phyloP scores from a whole-genome alignment of 208 protist species.

The Tritrichomonas musculus region DNA sequence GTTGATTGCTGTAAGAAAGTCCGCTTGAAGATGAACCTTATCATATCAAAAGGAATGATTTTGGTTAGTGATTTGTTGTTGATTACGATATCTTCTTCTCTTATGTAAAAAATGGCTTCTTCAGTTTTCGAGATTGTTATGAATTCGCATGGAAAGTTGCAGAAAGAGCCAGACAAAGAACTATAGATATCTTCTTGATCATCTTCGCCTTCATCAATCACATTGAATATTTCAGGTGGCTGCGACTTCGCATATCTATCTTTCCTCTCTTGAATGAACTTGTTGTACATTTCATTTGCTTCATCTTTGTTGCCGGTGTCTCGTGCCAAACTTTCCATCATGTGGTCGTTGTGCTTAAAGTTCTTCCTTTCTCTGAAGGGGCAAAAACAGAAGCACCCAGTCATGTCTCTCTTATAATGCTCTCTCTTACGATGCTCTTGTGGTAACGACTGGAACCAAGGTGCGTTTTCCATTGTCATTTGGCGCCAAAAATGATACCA shows the following conservation, averaged over 20 bases:
- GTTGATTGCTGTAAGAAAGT: not conserved
- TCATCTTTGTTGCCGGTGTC: not conserved
- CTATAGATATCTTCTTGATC: too few relatives aligned
- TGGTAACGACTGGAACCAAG: not conserved
- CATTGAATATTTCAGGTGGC: not conserved
- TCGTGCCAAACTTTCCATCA: not conserved
- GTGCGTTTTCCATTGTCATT: not conserved
- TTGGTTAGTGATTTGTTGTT: not conserved
- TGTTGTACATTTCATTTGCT: not conserved
- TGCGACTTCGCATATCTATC: not conserved
- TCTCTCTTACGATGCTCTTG: not conserved
- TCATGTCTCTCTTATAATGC: not conserved
- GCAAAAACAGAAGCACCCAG: not conserved
- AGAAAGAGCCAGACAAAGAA: too few relatives aligned
- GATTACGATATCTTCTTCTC: too few relatives aligned
- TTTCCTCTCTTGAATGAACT: not conserved
- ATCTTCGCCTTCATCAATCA: not conserved
- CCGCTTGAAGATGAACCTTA: not conserved
- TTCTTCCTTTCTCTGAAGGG: not conserved
- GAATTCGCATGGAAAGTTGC: too few relatives aligned
- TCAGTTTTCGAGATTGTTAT: too few relatives aligned
- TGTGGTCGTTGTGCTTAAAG: not conserved
- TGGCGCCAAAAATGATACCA: not conserved
- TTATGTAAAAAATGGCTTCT: too few relatives aligned
- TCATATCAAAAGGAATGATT: not conserved